Base-by-base conservation (phyloP, 2,329 filamentous ascomycete genomes). In the Graphiopsis chlorocephala region DNA sequence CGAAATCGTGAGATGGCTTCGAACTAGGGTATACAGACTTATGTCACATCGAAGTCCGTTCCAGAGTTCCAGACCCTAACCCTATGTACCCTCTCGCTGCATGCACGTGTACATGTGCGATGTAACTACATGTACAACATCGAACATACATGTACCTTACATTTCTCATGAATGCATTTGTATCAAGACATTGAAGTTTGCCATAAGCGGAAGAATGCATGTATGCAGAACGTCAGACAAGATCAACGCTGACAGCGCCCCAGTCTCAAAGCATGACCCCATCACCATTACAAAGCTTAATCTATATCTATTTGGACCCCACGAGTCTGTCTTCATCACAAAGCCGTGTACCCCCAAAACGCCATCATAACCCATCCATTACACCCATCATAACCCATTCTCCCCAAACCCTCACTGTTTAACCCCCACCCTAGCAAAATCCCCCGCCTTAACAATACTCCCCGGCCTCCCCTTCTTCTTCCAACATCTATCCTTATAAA, bases 381-480 rank as follows among this genome's bases (percentile, higher is more conserved):
- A n/a, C n/a, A n/a, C n/a, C n/a, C n/a, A n/a, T n/a, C n/a, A 45
- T 53, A 53, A n/a, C 23, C 48, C 26, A 20, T 31, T 28, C 15
- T 10, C 17, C 11, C 26, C 25, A n/a, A n/a, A 2, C 17, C 6
- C 35, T 15, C 29, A 53, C 50, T 53, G 50, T 28, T 53, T 53
- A 31, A 53, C 50, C 14, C 31, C 60, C 42, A 62, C 48, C 33
- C 60, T 62, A 20, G 48, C 60, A 53, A 29, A 42, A 10, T n/a
- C 20, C 31, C 60, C 60, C 23, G 60, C 48, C 48, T 55, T 62
- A 4, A 26, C 48, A 28, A 62, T 7, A 3, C 33, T n/a, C 10
- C 48, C 26, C 28, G 59, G 59, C 60, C 20, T 45, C 4, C 60
- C 60, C 33, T 55, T 62, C 48, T 62, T 62, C 60, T 62, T 62